A percentile compares a stretch with the other conserved stretches of the same genome.
These are phyloP conservation scores for Saccharomyces hybrid DNA, from an alignment of 1,139 yeast species.

Conservation along the genomic window DNA sequence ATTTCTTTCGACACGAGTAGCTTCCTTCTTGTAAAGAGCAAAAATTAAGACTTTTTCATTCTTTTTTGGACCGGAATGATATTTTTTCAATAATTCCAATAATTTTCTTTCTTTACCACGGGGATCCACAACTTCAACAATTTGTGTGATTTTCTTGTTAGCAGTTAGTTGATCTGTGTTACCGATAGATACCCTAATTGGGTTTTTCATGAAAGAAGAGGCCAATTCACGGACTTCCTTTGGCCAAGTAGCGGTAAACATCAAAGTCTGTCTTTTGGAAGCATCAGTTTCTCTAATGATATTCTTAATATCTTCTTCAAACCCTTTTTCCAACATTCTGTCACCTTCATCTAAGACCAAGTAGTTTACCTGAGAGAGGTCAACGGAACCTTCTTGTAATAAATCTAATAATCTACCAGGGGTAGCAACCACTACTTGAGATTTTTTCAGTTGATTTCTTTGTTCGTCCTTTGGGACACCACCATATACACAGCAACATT, in stretches of 20 bases:
- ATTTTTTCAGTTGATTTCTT: slow-evolving; percentile 53
- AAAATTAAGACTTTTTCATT: slow-evolving; percentile 81
- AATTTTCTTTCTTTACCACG: slow-evolving; percentile 71
- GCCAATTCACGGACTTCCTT: slow-evolving; percentile 94
- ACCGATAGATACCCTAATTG: slow-evolving; percentile 88
- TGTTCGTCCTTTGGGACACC: slow-evolving; percentile 97
- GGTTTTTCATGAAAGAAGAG: slow-evolving; percentile 68
- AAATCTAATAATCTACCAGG: slow-evolving; percentile 94
- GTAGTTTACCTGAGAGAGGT: slow-evolving; percentile 61
- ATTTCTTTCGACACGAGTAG: slow-evolving; percentile 77
- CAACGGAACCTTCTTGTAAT: slow-evolving; percentile 79
- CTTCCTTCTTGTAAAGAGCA: slow-evolving; percentile 95
- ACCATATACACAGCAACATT: slow-evolving; percentile 86
- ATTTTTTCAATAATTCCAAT: slow-evolving; percentile 62
- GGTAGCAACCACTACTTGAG: slow-evolving; percentile 86
- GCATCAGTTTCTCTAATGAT: too few species aligned
- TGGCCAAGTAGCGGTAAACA: slow-evolving; percentile 62
- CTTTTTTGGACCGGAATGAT: slow-evolving; percentile 57
- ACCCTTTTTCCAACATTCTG: slow-evolving; percentile 64
- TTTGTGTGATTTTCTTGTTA: slow-evolving; percentile 85
- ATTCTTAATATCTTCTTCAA: too few species aligned
- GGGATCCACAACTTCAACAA: slow-evolving; percentile 89
- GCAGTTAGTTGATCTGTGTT: slow-evolving; percentile 91
- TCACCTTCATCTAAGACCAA: slow-evolving; percentile 96
- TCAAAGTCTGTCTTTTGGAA: too few species aligned